A percentile compares a stretch with the other conserved stretches of the same genome.
These are phyloP conservation scores for Mucor irregularis DNA, from an alignment of 371 early-diverging fungal genomes.

Conservation along the genomic window DNA sequence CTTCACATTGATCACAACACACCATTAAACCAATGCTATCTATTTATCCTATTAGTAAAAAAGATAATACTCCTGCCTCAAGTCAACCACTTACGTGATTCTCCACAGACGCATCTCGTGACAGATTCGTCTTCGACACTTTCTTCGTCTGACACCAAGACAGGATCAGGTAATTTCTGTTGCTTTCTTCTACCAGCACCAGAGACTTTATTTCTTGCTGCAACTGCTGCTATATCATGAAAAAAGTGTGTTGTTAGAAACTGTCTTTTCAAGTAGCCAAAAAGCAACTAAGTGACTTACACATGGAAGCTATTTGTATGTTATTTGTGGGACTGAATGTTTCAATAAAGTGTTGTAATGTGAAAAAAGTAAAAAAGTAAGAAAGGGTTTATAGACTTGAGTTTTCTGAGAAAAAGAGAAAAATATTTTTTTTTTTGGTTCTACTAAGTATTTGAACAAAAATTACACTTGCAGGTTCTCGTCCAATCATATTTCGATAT, in stretches of 20 bases:
- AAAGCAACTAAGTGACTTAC: no score
- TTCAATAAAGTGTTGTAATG: background rate
- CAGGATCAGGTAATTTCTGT: constrained; percentile 19
- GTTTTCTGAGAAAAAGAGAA: no score
- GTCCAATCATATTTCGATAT: background rate
- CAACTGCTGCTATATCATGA: constrained; percentile 1
- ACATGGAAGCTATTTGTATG: background rate
- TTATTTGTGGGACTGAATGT: background rate
- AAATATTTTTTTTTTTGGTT: background rate
- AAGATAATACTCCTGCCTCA: background rate
- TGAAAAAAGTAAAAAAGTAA: background rate
- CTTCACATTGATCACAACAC: constrained; percentile 84
- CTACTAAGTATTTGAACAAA: background rate
- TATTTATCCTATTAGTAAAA: constrained; percentile 5
- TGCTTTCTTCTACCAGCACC: constrained; percentile 17
- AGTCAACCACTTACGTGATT: constrained; percentile 57
- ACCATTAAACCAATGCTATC: constrained; percentile 77
- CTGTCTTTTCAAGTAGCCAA: no score
- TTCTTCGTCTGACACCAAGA: constrained; percentile 21
- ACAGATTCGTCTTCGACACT: constrained; percentile 64
- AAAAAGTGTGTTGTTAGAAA: no score
- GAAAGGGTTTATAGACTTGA: no score
- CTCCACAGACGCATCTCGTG: constrained; percentile 77
- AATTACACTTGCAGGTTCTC: background rate
- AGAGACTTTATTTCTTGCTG: constrained; percentile 1